phyloP scores from a whole-genome alignment of 495 filamentous ascomycete genomes.

The Aspergillus leporis region DNA sequence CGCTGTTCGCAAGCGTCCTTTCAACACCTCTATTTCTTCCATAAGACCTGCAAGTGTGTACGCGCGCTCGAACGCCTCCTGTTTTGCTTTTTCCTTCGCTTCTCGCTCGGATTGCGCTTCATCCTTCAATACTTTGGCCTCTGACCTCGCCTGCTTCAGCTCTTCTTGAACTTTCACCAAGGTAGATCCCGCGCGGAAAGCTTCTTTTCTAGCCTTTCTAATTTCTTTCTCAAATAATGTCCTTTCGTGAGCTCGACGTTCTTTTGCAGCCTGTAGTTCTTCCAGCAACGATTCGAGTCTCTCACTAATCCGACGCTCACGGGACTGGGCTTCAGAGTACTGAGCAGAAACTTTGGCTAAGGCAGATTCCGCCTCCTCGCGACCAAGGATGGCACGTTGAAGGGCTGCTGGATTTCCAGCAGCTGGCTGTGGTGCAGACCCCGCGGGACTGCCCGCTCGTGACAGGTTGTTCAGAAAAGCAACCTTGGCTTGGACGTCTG shows the following conservation, averaged over 20 bases:
- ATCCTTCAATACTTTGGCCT: constrained; percentile 51
- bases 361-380: constrained; percentile 71
- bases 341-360: constrained; percentile 59
- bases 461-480: constrained; percentile 76
- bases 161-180: constrained; percentile 82
- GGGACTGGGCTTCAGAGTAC: constrained; percentile 68
- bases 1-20: constrained; percentile 60
- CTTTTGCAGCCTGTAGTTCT: constrained; percentile 71
- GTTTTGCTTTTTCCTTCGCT: constrained; percentile 57
- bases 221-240: constrained; percentile 83
- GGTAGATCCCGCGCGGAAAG: constrained; percentile 76
- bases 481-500: constrained; percentile 86
- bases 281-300: constrained; percentile 78
- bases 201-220: constrained; percentile 76
- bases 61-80: constrained; percentile 75
- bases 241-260: constrained; percentile 71
- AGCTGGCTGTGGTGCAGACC: constrained; percentile 43
- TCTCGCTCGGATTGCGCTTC: constrained; percentile 53
- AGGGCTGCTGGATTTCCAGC: constrained; percentile 65
- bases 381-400: constrained; percentile 76
- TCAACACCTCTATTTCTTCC: constrained; percentile 67
- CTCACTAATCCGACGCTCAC: constrained; percentile 74
- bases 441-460: constrained; percentile 59
- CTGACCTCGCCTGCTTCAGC: constrained; percentile 64
- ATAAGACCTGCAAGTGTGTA: constrained; percentile 72